Conservation (phyloP, 768 basidiomycete genomes). For the Collybiopsis confluens region DNA sequence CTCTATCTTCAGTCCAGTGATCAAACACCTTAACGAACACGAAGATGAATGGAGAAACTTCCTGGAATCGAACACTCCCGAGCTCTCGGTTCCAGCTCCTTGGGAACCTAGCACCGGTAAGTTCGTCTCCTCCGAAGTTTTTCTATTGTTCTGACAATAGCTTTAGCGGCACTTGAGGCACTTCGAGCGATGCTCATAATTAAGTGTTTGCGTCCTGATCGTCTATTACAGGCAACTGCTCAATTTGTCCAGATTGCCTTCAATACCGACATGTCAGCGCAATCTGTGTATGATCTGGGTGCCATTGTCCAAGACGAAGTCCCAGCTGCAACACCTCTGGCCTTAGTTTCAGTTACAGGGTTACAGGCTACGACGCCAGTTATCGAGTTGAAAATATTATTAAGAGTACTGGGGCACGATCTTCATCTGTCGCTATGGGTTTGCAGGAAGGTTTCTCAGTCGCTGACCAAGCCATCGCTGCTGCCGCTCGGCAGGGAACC, state of each 20-base stretch:
- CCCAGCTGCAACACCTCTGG: slow-evolving; percentile 75
- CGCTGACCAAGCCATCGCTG: slow-evolving; percentile 93
- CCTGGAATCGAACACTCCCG: slow-evolving; percentile 63
- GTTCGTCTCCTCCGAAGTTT: slow-evolving; percentile 23
- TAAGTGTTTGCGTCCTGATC: slow-evolving; percentile 91
- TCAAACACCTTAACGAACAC: slow-evolving; percentile 54
- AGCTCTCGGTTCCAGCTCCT: slow-evolving; percentile 64
- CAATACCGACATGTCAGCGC: slow-evolving; percentile 69
- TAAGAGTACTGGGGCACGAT: slow-evolving; percentile 69
- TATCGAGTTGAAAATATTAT: slow-evolving; percentile 90
- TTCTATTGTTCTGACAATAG: slow-evolving; percentile 14
- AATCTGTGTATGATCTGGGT: slow-evolving; percentile 73
- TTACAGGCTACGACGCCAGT: slow-evolving; percentile 98
- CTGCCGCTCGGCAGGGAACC: slow-evolving; percentile 87
- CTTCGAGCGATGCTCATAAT: slow-evolving; percentile 75
- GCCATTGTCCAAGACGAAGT: slow-evolving; percentile 79
- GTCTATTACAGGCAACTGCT: slow-evolving; percentile 79
- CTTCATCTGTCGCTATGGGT: slow-evolving; percentile 94
- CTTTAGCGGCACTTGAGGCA: slow-evolving; percentile 64
- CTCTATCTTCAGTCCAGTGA: slow-evolving; percentile 73
- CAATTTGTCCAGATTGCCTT: slow-evolving; percentile 75
- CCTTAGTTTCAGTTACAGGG: slow-evolving; percentile 89
- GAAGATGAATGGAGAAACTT: slow-evolving; percentile 70
- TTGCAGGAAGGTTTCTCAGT: slow-evolving; percentile 93
- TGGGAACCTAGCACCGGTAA: slow-evolving; percentile 78